These are phyloP conservation scores for Fusarium coicis DNA, from an alignment of 2,329 filamentous ascomycete genomes.

Conservation along the genomic window DNA sequence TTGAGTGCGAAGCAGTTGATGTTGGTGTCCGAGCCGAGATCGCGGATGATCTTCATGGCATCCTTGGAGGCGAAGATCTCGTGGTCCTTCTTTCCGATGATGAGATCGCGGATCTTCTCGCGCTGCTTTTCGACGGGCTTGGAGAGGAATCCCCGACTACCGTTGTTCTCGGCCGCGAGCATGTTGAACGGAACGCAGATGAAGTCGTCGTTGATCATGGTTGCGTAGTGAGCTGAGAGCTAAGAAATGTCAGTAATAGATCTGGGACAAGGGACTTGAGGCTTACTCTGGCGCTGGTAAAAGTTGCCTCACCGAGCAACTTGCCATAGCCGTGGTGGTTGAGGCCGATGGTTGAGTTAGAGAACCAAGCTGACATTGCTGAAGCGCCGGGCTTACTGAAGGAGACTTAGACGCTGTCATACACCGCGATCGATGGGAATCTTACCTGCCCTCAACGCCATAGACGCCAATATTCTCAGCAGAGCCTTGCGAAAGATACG, in stretches of 20 bases:
- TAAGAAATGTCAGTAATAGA: conserved; percentile 4
- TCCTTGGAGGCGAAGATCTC: conserved; percentile 50
- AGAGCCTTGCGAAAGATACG: conserved; percentile 53
- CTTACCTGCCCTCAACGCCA: conserved; percentile 57
- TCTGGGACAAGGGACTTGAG: accelerated
- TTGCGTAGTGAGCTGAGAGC: conserved; percentile 55
- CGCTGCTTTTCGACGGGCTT: conserved; percentile 49
- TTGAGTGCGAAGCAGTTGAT: conserved; percentile 59
- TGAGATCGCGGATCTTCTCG: conserved; percentile 51
- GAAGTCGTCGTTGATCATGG: conserved; percentile 52
- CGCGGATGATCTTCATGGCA: conserved; percentile 52
- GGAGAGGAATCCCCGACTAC: conserved; percentile 29
- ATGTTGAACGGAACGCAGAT: conserved; percentile 56
- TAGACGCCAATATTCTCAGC: conserved; percentile 55
- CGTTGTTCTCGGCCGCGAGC: conserved; percentile 49
- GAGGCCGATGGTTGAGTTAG: conserved; percentile 56
- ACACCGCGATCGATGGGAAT: accelerated
- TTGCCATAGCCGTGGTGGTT: conserved; percentile 54
- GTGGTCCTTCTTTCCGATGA: conserved; percentile 51
- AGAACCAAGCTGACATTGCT: conserved; percentile 57
- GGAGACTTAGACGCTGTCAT: accelerated
- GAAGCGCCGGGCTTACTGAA: conserved; percentile 57
- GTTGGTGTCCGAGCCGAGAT: conserved; percentile 58
- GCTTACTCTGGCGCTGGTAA: conserved; percentile 54
- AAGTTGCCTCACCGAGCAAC: conserved; percentile 56